These are phyloP conservation scores for Fusarium sp. DNA, from an alignment of 2,329 filamentous ascomycete species.

Conservation along the genomic window DNA sequence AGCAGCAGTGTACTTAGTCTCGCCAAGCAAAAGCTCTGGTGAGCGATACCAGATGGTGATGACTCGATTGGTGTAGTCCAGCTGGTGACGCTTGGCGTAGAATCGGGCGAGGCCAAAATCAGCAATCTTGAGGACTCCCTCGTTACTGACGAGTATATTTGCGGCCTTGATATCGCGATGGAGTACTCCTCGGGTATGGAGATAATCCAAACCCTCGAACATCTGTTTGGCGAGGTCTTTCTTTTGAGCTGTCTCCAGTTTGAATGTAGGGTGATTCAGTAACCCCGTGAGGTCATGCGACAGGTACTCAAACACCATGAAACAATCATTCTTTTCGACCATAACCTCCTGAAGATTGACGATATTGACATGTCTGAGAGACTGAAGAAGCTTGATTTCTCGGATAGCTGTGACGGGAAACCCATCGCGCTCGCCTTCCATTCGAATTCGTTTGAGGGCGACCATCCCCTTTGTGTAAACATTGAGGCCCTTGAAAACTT, in stretches of 20 bases:
- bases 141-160: conserved; percentile 93
- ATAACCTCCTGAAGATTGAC: conserved; percentile 90
- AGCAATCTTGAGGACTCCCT: conserved; percentile 88
- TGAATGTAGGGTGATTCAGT: conserved; percentile 92
- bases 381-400: conserved; percentile 92
- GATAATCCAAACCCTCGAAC: conserved; percentile 92
- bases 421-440: conserved; percentile 91
- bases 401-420: conserved; percentile 91
- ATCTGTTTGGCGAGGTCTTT: conserved; percentile 94
- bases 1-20: conserved; percentile 88
- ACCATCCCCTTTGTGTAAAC: conserved; percentile 88
- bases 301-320: conserved; percentile 99
- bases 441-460: conserved; percentile 88
- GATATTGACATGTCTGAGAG: conserved; percentile 82
- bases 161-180: conserved; percentile 99
- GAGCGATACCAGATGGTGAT: conserved; percentile 92
- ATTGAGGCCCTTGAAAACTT: conserved; percentile 93
- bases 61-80: conserved; percentile 98
- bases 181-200: conserved; percentile 91
- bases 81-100: conserved; percentile 88
- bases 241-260: conserved; percentile 83
- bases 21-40: conserved; percentile 87
- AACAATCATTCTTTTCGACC: conserved; percentile 98
- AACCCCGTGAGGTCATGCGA: conserved; percentile 95
- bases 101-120: conserved; percentile 97